Evolutionary conservation across 805 yeast species (phyloP), one percentile per base, ranked within the genome.

Genomic region (Starmerella floricola): DNA sequence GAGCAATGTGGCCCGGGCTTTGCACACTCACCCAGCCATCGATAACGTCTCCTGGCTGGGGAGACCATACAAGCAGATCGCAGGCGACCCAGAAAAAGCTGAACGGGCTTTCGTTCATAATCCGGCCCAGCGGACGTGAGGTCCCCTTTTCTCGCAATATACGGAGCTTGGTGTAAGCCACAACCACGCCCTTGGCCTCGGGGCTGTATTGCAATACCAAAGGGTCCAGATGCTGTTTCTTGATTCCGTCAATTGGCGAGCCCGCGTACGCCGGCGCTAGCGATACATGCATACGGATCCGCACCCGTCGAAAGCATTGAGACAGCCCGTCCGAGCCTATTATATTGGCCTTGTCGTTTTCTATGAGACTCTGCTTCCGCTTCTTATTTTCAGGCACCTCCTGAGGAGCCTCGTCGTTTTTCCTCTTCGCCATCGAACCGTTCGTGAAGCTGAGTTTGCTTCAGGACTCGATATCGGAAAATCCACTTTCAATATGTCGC

Each of bases 1-100:
- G 67, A 46, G 96, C 97, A 54, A 91, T 80, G 59, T 91, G 98
- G 6, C 95, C 79, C 15, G 94, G 94, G 2, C 95, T 79, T 65
- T 88, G 96, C 74, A 88, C 78, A 65, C 84, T 85, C 41, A 80
- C 72, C 67, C 77, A 72, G 11, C 98, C 98, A 60, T 87, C 93
- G 16, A 91, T 63, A 1, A 70, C 64, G 57, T 91, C 96, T 3
- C 94, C 95, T n/a, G 76, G 67, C 53, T 74, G 74, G 4, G 99
- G 98, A 54, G 72, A 75, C 97, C 98, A 91, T 37, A 86, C 73
- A 42, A 85, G 68, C 36, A 91, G 68, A 41, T 85, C 91, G 8
- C 80, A 93, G 3, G 74, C 65, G 35, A 84, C 70, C 97, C 98
- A 91, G 40, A 81, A 58, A 61, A 81, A 91, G 23, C 88, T 72